phyloP scores from a whole-genome alignment of 495 filamentous ascomycete genomes.

The Xylaria venustula region DNA sequence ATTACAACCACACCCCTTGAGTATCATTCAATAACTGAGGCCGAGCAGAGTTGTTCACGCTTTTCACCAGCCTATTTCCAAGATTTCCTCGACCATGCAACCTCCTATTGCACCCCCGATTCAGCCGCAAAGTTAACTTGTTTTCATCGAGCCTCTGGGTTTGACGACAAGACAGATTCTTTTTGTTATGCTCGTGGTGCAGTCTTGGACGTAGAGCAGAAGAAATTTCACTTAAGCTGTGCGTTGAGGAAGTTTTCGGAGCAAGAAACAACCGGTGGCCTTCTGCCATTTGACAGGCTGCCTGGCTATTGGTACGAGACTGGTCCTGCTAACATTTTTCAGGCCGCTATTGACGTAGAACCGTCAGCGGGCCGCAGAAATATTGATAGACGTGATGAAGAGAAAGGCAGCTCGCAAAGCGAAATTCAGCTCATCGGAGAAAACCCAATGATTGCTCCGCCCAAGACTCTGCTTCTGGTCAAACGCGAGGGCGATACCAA shows the following conservation, averaged over 20 bases:
- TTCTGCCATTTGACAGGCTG: constrained; percentile 2
- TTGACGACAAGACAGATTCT: constrained; percentile 5
- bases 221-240: background rate
- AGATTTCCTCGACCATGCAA: background rate
- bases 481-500: constrained; percentile 38
- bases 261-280: background rate
- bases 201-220: background rate
- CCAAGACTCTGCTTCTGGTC: constrained; percentile 33
- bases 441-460: background rate
- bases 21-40: background rate
- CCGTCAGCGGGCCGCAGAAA: background rate
- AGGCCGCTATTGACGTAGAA: background rate
- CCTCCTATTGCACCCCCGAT: background rate
- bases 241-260: constrained; percentile 1
- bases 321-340: background rate
- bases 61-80: background rate
- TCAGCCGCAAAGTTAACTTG: background rate
- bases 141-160: constrained; percentile 1
- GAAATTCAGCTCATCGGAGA: background rate
- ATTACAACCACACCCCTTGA: background rate
- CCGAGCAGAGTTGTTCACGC: background rate
- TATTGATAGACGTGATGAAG: background rate
- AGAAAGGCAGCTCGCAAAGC: background rate
- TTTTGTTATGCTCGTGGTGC: constrained; percentile 4
- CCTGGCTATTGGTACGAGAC: constrained; percentile 9